Evolutionary conservation across 257 asterid species (phyloP).

Genomic region (Nicotiana paniculata): DNA sequence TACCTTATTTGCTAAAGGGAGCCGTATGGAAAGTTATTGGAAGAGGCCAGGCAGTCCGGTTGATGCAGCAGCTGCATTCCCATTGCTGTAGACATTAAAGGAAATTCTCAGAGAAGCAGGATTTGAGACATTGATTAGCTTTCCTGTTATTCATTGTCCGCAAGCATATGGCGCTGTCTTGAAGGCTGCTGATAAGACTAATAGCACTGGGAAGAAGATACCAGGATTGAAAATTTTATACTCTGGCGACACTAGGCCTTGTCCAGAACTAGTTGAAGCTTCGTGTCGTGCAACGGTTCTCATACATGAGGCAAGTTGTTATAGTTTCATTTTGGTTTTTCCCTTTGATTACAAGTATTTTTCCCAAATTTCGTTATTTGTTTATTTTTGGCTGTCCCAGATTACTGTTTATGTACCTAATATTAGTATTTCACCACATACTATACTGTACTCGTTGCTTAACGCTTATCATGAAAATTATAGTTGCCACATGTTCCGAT

Average conservation of each 20-base stretch:
- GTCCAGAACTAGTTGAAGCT: constrained; percentile 55
- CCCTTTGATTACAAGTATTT: background rate
- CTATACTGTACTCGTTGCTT: background rate
- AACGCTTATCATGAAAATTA: background rate
- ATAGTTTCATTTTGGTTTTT: background rate
- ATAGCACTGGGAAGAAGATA: constrained; percentile 44
- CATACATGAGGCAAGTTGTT: constrained; percentile 61
- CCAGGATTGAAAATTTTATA: constrained; percentile 95
- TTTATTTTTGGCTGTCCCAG: background rate
- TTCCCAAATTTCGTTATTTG: background rate
- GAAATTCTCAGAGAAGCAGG: constrained; percentile 57
- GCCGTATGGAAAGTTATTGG: constrained; percentile 70
- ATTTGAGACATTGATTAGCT: constrained; percentile 54
- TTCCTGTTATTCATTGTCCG: constrained; percentile 85
- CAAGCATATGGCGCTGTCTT: constrained; percentile 69
- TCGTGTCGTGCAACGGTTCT: constrained; percentile 73
- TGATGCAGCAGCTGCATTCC: constrained; percentile 30
- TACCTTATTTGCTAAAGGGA: constrained; percentile 52
- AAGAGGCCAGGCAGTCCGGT: constrained; percentile 44
- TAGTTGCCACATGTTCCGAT: background rate
- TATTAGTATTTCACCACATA: background rate
- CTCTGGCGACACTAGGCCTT: constrained; percentile 36
- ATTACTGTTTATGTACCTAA: background rate
- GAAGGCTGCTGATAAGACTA: constrained; percentile 54
- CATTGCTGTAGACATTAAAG: constrained; percentile 38